A percentile compares a stretch with the other conserved stretches of the same genome.
These are phyloP conservation scores for Ustulina deusta DNA, from an alignment of 2,329 filamentous ascomycete species.

Conservation along the genomic window DNA sequence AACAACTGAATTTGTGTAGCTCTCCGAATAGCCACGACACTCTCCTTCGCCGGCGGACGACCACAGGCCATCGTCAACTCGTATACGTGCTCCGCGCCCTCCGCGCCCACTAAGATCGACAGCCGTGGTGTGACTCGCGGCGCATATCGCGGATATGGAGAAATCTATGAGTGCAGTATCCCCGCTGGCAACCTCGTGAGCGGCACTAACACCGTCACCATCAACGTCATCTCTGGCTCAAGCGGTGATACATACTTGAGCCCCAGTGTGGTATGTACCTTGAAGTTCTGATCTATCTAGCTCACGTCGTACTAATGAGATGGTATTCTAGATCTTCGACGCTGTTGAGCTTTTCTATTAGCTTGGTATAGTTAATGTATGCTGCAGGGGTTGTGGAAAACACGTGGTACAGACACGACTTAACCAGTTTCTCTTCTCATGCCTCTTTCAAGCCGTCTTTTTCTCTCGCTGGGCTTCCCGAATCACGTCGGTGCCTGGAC, in stretches of 20 bases:
- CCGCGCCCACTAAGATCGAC: slow-evolving; percentile 62
- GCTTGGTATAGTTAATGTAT: not conserved
- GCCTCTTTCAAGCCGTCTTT: not conserved
- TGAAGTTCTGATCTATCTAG: not conserved
- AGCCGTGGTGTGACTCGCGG: slow-evolving; percentile 69
- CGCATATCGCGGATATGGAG: slow-evolving; percentile 67
- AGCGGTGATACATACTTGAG: slow-evolving; percentile 61
- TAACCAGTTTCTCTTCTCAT: not conserved
- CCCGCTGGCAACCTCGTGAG: slow-evolving; percentile 62
- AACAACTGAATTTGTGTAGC: slow-evolving; percentile 40
- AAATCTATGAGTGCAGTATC: slow-evolving; percentile 66
- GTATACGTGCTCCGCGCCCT: slow-evolving; percentile 49
- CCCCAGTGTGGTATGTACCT: slow-evolving; percentile 58
- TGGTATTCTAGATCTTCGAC: slow-evolving; percentile 44
- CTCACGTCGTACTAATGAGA: slow-evolving; percentile 5
- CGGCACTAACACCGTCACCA: slow-evolving; percentile 66
- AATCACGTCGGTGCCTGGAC: not conserved
- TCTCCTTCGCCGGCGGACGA: slow-evolving; percentile 67
- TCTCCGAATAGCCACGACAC: slow-evolving; percentile 67
- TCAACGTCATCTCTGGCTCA: slow-evolving; percentile 64
- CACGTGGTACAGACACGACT: not conserved
- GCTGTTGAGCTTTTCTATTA: slow-evolving; percentile 51
- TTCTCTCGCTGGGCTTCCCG: not conserved
- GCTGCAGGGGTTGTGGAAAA: not conserved
- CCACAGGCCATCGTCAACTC: slow-evolving; percentile 58